Conservation (phyloP, 371 early-diverging fungal genomes). For the Nematocida sp. region DNA sequence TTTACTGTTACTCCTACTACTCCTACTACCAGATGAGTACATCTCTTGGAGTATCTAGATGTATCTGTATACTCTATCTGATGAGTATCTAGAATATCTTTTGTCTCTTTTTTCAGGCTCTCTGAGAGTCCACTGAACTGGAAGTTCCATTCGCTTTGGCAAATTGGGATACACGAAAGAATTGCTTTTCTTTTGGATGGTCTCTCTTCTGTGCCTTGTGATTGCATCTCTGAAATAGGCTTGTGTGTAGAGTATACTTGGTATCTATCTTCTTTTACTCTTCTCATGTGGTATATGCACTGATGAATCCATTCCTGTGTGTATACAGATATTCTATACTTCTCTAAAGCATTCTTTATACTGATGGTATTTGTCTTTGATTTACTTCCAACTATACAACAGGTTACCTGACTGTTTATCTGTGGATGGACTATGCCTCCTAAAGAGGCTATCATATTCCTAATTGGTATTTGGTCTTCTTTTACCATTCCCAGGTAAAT, state of each 20-base stretch:
- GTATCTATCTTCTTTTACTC: slow-evolving; percentile 16
- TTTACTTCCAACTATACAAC: slow-evolving; percentile 32
- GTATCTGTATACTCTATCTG: slow-evolving; percentile 42
- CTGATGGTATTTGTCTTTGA: not conserved
- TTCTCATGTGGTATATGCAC: slow-evolving; percentile 49
- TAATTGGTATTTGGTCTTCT: slow-evolving; percentile 10
- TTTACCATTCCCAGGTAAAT: not conserved
- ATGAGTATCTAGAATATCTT: slow-evolving; percentile 32
- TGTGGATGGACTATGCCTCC: slow-evolving; percentile 19
- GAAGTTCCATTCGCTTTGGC: slow-evolving; percentile 35
- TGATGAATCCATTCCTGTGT: slow-evolving; percentile 42
- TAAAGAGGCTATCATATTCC: slow-evolving; percentile 19
- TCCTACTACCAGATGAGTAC: slow-evolving; percentile 64
- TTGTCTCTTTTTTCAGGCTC: slow-evolving; percentile 54
- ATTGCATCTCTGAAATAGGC: not conserved
- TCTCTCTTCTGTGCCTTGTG: not conserved
- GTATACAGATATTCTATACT: slow-evolving; percentile 26
- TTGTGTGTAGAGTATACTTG: not conserved
- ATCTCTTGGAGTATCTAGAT: slow-evolving; percentile 18
- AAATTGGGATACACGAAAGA: not conserved
- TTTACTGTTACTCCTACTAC: slow-evolving; percentile 60
- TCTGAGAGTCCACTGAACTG: slow-evolving; percentile 62
- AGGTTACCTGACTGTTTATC: slow-evolving; percentile 34
- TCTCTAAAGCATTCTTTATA: not conserved
- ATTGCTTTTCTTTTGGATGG: slow-evolving; percentile 6